phyloP scores from a whole-genome alignment of 768 basidiomycete genomes.

The Termitomyces sp. region DNA sequence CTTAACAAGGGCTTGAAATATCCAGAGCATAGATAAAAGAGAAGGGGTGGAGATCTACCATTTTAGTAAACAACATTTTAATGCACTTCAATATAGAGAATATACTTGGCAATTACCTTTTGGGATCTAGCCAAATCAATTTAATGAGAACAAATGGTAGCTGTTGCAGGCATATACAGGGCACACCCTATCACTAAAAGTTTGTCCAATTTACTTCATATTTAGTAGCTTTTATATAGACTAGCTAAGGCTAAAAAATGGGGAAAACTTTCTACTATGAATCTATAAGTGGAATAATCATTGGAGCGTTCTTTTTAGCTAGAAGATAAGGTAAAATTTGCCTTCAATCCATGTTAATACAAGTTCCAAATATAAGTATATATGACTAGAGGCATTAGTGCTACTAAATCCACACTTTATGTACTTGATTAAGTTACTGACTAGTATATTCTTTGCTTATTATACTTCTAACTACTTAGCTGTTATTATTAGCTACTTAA shows the following conservation, averaged over 20 bases:
- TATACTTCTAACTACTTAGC: not conserved
- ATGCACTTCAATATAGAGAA: constrained; percentile 26
- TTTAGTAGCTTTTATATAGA: too few relatives aligned
- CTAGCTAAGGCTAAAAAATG: constrained; percentile 17
- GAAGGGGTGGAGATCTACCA: constrained; percentile 8
- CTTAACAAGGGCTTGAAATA: constrained; percentile 1
- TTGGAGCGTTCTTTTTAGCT: constrained; percentile 35
- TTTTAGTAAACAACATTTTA: constrained; percentile 13
- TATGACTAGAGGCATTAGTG: constrained; percentile 19
- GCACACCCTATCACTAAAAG: constrained; percentile 16
- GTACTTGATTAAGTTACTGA: constrained; percentile 25
- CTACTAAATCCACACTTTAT: constrained; percentile 35
- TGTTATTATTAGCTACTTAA: constrained; percentile 10
- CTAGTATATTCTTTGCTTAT: constrained; percentile 7
- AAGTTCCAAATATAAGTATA: not conserved
- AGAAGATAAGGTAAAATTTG: constrained; percentile 25
- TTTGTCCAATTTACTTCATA: constrained; percentile 4
- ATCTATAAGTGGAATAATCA: constrained; percentile 32
- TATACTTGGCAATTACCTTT: constrained; percentile 20
- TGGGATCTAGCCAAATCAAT: not conserved
- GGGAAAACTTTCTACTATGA: constrained; percentile 21
- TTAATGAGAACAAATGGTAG: constrained; percentile 24
- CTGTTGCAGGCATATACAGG: constrained; percentile 26
- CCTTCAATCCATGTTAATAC: not conserved
- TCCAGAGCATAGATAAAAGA: constrained; percentile 5